Evolutionary conservation across 2,329 filamentous ascomycete genomes (phyloP), one percentile per base, ranked within the genome.

Genomic region (Thyridium curvatum): DNA sequence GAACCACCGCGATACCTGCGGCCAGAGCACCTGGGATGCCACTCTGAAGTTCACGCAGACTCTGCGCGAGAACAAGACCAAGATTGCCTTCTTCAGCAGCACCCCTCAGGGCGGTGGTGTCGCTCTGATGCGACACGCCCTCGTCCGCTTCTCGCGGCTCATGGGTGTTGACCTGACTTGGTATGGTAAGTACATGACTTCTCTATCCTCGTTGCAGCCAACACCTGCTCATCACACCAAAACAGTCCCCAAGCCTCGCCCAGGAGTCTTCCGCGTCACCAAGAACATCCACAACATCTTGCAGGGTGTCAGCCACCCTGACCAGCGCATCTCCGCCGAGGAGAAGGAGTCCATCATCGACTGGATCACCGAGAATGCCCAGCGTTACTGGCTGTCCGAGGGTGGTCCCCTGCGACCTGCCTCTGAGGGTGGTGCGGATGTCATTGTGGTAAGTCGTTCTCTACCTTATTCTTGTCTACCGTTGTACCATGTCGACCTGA

Each of bases 201-300:
- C 15, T n/a, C 8, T 17, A 8, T 18, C 10, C 8, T 34, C 13
- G 8, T 26, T 13, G 16, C 4, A 9, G 28, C n/a, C 18, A 3
- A 13, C 7, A 34, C 37, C 18, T 32, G 37, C 31, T 16, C 28
- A 13, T 51, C 40, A 45, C 46, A 42, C 32, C 17, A 6, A 31
- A 14, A 26, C 18, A 72, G 86, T 91, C 1, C 86, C 86, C 7
- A 88, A 87, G 57, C 85, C 86, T 16, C 80, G 83, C 37, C 84
- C 84, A 3, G 81, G 84, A 13, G 79, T 91, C 10, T 93, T 93
- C 61, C 74, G 85, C 37, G 83, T 87, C 59, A 93, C 86, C 48
- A 93, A 93, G 64, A 89, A 84, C 48, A 84, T 89, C 50, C 86
- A 93, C 74, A 93, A 93, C 61, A 90, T 91, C 46, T 77, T 93